A percentile compares a stretch with the other conserved stretches of the same genome.
Conservation (phyloP, 371 early-diverging fungal genomes). For the Mucor irregularis region DNA sequence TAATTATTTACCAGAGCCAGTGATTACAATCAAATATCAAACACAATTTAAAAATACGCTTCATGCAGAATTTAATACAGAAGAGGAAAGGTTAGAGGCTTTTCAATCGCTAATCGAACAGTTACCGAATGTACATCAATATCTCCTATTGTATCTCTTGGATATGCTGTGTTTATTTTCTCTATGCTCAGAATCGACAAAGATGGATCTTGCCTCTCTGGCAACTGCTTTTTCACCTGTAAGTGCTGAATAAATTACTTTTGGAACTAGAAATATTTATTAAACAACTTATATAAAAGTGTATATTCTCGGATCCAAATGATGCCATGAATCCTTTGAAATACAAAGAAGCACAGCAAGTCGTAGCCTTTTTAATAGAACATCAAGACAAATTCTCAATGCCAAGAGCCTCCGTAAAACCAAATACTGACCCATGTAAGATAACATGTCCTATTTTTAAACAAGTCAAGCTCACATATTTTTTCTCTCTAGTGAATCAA, state of each 20-base stretch:
- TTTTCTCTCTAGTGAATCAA: not conserved
- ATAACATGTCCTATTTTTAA: not conserved
- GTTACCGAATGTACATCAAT: slow-evolving; percentile 56
- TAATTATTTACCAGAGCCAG: slow-evolving; percentile 63
- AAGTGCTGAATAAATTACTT: slow-evolving; percentile 1
- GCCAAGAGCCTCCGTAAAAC: slow-evolving; percentile 13
- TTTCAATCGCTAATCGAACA: slow-evolving; percentile 55
- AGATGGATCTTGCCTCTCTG: slow-evolving; percentile 59
- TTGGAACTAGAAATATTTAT: not conserved
- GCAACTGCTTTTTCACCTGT: slow-evolving; percentile 68
- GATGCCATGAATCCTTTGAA: slow-evolving; percentile 57
- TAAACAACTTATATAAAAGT: slow-evolving; percentile 12
- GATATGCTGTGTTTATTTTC: slow-evolving; percentile 60
- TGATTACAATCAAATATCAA: slow-evolving; percentile 56
- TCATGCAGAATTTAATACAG: slow-evolving; percentile 34
- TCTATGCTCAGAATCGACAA: slow-evolving; percentile 45
- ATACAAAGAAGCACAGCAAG: slow-evolving; percentile 58
- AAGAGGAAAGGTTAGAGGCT: slow-evolving; percentile 46
- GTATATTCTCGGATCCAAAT: slow-evolving; percentile 57
- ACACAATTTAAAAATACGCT: slow-evolving; percentile 51
- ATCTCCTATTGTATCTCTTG: slow-evolving; percentile 59
- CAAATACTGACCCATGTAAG: not conserved
- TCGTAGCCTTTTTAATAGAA: slow-evolving; percentile 58
- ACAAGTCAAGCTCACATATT: not conserved
- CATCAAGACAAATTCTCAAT: slow-evolving; percentile 35